These are phyloP conservation scores for Neurospora sp. DNA, from an alignment of 495 filamentous ascomycete genomes.

Conservation along the genomic window DNA sequence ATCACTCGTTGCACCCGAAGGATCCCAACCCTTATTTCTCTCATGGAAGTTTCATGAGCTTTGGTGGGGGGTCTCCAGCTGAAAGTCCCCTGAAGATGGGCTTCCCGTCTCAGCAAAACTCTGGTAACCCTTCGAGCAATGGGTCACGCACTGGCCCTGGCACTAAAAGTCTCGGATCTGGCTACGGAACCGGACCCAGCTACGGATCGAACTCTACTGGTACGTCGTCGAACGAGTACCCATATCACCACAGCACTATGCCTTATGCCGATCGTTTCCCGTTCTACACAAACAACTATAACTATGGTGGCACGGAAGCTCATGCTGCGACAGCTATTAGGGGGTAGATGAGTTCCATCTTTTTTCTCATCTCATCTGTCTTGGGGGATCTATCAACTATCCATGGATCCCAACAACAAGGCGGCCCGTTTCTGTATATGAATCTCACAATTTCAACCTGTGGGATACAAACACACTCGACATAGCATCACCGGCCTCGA, in stretches of 20 bases:
- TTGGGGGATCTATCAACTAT: not conserved
- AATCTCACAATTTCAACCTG: not conserved
- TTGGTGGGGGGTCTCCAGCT: constrained; percentile 18
- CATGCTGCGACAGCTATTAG: constrained; percentile 31
- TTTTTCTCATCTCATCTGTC: not conserved
- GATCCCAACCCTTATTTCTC: constrained; percentile 28
- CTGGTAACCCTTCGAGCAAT: constrained; percentile 6
- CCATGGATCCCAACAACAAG: not conserved
- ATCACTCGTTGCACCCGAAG: constrained; percentile 25
- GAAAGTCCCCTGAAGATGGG: constrained; percentile 16
- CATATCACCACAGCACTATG: constrained; percentile 20
- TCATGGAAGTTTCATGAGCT: constrained; percentile 2
- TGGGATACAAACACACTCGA: not conserved
- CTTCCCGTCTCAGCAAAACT: constrained; percentile 7
- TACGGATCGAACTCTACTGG: constrained; percentile 17
- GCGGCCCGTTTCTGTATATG: not conserved
- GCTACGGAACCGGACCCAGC: not conserved
- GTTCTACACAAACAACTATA: constrained; percentile 12
- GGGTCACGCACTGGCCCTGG: not conserved
- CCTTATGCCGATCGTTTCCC: constrained; percentile 26
- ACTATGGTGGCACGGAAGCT: constrained; percentile 20
- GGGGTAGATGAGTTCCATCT: constrained; percentile 4
- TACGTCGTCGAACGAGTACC: constrained; percentile 29
- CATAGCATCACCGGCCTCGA: not conserved
- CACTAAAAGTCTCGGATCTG: not conserved